Conservation (phyloP, 768 basidiomycete species). For the Mycena belliarum region DNA sequence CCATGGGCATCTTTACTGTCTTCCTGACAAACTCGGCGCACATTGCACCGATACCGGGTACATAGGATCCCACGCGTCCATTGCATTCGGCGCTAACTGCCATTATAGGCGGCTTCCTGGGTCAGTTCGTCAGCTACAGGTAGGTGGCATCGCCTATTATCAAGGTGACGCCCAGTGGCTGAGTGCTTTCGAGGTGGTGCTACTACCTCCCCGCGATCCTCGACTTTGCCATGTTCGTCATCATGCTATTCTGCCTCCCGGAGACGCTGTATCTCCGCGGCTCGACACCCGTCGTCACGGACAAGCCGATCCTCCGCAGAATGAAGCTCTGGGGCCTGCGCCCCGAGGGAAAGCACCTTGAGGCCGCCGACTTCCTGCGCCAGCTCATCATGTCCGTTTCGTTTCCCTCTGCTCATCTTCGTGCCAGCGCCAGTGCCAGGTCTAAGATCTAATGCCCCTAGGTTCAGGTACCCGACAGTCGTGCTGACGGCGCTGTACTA, state of each 20-base stretch:
- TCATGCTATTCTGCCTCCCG: constrained; percentile 40
- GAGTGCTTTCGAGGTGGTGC: constrained; percentile 36
- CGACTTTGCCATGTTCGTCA: constrained; percentile 38
- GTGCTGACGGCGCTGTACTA: constrained; percentile 17
- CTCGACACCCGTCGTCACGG: constrained; percentile 12
- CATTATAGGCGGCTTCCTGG: constrained; percentile 30
- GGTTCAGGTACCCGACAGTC: constrained; percentile 19
- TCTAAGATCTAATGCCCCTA: neutral
- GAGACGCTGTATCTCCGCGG: constrained; percentile 36
- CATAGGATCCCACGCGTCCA: neutral
- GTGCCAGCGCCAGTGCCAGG: too few species aligned
- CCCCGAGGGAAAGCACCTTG: constrained; percentile 11
- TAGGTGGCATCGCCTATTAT: neutral
- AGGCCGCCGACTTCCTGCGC: constrained; percentile 6
- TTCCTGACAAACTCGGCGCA: constrained; percentile 44
- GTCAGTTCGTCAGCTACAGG: constrained; percentile 14
- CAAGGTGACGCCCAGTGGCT: neutral
- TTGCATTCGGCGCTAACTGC: neutral
- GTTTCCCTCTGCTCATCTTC: too few species aligned
- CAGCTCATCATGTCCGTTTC: constrained; percentile 15
- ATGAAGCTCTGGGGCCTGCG: constrained; percentile 16
- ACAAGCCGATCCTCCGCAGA: constrained; percentile 13
- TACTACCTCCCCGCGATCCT: constrained; percentile 46
- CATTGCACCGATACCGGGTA: constrained; percentile 40
- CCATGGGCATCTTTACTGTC: constrained; percentile 44